These are phyloP conservation scores for Farysia itapuensis DNA, from an alignment of 1,284 basidiomycete species.

Conservation along the genomic window DNA sequence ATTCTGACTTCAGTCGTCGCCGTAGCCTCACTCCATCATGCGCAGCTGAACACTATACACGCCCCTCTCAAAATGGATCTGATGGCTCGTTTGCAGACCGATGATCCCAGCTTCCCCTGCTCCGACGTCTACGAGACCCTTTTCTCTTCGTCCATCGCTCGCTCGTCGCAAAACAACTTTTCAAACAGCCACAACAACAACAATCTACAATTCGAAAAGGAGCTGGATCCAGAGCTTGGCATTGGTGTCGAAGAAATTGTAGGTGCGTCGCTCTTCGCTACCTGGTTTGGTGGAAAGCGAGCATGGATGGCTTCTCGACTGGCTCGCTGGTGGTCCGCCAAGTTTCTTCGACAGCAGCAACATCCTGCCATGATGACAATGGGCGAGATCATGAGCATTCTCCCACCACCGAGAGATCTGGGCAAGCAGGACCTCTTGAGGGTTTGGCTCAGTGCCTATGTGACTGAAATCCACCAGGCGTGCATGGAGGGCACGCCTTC, in stretches of 20 bases:
- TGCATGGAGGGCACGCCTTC: conserved; percentile 21
- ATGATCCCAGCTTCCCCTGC: conserved; percentile 18
- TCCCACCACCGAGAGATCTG: conserved; percentile 19
- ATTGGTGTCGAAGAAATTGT: conserved; percentile 31
- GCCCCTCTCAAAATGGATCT: conserved; percentile 12
- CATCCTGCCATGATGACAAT: conserved; percentile 30
- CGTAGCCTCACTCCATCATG: conserved; percentile 21
- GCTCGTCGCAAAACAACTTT: conserved; percentile 2
- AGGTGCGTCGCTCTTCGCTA: conserved; percentile 14
- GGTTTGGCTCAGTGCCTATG: conserved; percentile 24
- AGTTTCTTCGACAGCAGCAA: conserved; percentile 23
- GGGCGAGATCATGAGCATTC: conserved; percentile 30
- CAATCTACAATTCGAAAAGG: conserved; percentile 24
- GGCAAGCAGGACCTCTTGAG: conserved; percentile 28
- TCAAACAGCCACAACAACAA: too few relatives aligned
- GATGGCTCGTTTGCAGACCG: conserved; percentile 19
- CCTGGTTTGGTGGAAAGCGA: conserved; percentile 17
- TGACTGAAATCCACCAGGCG: conserved; percentile 25
- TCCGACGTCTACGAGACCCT: conserved; percentile 27
- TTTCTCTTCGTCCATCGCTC: conserved; percentile 11
- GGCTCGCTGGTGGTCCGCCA: conserved; percentile 24
- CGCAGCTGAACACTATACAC: conserved; percentile 20
- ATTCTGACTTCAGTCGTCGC: conserved; percentile 16
- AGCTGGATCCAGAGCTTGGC: conserved; percentile 26
- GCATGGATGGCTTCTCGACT: conserved; percentile 31